A percentile compares a stretch with the other conserved stretches of the same genome.
Evolutionary conservation across 2,329 filamentous ascomycete species (phyloP).

Genomic region (Aspergillus oerlinghausenensis): DNA sequence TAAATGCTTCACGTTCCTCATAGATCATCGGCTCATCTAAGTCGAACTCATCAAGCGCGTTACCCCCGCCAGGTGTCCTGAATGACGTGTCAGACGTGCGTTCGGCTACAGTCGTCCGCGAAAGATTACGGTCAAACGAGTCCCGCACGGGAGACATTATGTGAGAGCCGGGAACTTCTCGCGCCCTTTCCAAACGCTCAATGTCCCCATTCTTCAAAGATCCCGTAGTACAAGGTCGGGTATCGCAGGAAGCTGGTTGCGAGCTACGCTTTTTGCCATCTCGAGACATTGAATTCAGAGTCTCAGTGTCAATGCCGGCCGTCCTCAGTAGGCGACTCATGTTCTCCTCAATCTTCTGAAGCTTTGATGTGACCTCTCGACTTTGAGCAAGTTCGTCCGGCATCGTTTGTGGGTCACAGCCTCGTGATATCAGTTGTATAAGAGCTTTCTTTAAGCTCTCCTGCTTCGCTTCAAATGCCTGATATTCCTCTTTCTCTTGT

Average conservation of each 20-base stretch:
- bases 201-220: background rate
- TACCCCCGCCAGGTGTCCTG: conserved; percentile 2
- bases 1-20: conserved; percentile 27
- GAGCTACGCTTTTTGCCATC: background rate
- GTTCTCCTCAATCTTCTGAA: conserved; percentile 31
- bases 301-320: conserved; percentile 24
- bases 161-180: background rate
- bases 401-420: conserved; percentile 27
- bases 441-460: conserved; percentile 32
- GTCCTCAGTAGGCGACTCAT: conserved; percentile 31
- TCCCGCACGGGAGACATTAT: conserved; percentile 1
- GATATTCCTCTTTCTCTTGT: conserved; percentile 23
- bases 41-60: conserved; percentile 7
- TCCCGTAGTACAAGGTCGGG: background rate
- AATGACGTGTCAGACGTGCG: conserved; percentile 1
- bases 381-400: conserved; percentile 31
- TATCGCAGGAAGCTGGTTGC: background rate
- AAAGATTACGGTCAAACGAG: background rate
- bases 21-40: conserved; percentile 19
- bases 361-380: conserved; percentile 26
- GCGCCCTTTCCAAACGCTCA: background rate
- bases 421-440: conserved; percentile 33
- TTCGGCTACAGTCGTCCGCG: background rate
- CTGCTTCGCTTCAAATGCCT: conserved; percentile 25
- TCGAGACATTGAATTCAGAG: background rate